Evolutionary conservation across 371 early-diverging fungal species (phyloP), one percentile per base, ranked within the genome.

Genomic region (Rhizopus microsporus): DNA sequence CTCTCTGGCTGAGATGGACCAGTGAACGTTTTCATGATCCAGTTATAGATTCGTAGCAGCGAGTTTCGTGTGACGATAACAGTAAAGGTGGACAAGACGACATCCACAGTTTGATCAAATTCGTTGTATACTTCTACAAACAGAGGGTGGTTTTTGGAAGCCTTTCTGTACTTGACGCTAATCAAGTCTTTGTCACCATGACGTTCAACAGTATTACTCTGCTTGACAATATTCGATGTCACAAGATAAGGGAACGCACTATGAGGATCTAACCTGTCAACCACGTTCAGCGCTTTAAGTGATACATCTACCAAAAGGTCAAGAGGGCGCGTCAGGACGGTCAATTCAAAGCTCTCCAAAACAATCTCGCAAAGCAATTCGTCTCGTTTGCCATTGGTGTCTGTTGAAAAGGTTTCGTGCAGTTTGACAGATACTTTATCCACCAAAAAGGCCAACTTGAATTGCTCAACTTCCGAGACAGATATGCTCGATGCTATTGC

Each of bases 1-100:
- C 16, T 7, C 13, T n/a, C 7, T 42, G 51, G n/a, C 4, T 29
- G 16, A 3, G 66, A 61, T 6, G 77, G 77, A 3, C 64, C 60
- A 0, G 77, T 84, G 49, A 93, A 93, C 3, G 93, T 92, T 34
- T 75, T 77, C 48, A 93, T 76, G 12, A 92, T 74, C 59, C 88
- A 92, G 59, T 91, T 90, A 61, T 93, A 90, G 3, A 90, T 62
- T 2, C 83, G 78, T 34, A 93, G 60, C 4, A 93, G 75, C 15
- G 88, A 86, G 49, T 82, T 83, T 48, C 88, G 79, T n/a, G 88
- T 87, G 3, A 92, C 74, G 45, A 87, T 74, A 44, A 92, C 68
- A 5, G 85, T 85, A 8, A 92, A 67, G 3, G 85, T 84, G 3
- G 89, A 89, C n/a, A 93, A 68, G 7, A 77, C 69, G 4, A 92